phyloP scores from a whole-genome alignment of 108 stramenopile species.

The Mayamaea pseudoterrestris region DNA sequence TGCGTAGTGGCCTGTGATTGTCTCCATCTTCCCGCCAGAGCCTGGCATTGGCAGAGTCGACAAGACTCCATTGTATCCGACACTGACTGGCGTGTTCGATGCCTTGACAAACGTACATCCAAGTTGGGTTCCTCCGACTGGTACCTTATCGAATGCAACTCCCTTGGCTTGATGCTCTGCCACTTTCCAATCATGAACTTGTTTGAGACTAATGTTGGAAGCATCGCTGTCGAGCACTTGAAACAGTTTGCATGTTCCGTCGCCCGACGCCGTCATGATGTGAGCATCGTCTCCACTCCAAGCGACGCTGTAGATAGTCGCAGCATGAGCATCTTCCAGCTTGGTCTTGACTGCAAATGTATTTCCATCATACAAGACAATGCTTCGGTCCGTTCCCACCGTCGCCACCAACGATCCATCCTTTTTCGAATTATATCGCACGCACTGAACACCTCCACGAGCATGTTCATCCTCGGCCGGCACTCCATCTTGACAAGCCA shows the following conservation, averaged over 20 bases:
- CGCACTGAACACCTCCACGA: constrained; percentile 58
- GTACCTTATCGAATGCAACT: constrained; percentile 26
- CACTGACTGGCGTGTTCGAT: constrained; percentile 51
- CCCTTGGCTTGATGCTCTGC: constrained; percentile 21
- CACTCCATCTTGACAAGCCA: constrained; percentile 41
- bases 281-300: constrained; percentile 62
- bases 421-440: constrained; percentile 74
- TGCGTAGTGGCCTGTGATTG: constrained; percentile 71
- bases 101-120: constrained; percentile 60
- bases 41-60: constrained; percentile 45
- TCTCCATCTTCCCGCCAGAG: constrained; percentile 13
- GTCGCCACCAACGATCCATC: constrained; percentile 66
- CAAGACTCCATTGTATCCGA: constrained; percentile 78
- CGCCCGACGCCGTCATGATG: constrained; percentile 82
- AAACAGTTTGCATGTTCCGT: constrained; percentile 83
- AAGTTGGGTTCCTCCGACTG: constrained; percentile 58
- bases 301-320: constrained; percentile 80
- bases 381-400: constrained; percentile 68
- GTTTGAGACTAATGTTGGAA: constrained; percentile 20
- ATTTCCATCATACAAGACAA: constrained; percentile 77
- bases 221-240: constrained; percentile 18
- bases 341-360: constrained; percentile 30
- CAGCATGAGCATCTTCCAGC: constrained; percentile 47
- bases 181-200: constrained; percentile 55
- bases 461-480: constrained; percentile 42